Evolutionary conservation across 2,329 filamentous ascomycete genomes (phyloP), one percentile per base, ranked within the genome.

Genomic region (Ophiocordyceps polyrhachis-furcata): DNA sequence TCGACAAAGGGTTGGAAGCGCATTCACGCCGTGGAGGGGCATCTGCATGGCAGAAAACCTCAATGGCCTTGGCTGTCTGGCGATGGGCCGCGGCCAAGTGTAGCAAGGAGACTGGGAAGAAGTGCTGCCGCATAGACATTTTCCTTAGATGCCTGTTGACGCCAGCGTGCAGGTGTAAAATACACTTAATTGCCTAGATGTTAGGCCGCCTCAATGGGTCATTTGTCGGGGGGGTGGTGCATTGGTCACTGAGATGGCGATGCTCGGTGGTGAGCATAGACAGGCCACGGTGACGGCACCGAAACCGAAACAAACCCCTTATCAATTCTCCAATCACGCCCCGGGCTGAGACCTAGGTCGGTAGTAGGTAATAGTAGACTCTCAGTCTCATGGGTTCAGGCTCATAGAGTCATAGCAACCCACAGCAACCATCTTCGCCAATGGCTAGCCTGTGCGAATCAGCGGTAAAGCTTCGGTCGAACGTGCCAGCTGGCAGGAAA

Each of bases 101-200:
- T 61, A 56, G 56, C 44, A 48, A 46, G 49, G 48, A 58, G 55
- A 58, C 56, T 58, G 61, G 56, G 59, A 58, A 58, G 55, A 57
- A 57, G 58, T 56, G 61, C 59, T 60, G 61, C 63, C 63, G 62
- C 65, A 69, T 69, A 70, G 66, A 70, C 58, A 61, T 65, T 28
- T 66, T 64, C 60, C 58, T 65, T 63, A 58, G 55, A 59, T 62
- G 58, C 56, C 62, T 61, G 58, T 64, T 63, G 59, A 58, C 58
- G 58, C 56, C 54, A 59, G 60, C 70, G 64, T 68, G 68, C 65
- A 67, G 65, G 62, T 71, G 68, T 71, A 71, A 64, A 68, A 67
- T 70, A 70, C 57, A 63, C 60, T 56, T 59, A 65, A 63, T 61
- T 70, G 35, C 17, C 35, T 38, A 69, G 66, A 71, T 59, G 62